Conservation (phyloP, 78 protist species). For the Isochrysis galbana region DNA sequence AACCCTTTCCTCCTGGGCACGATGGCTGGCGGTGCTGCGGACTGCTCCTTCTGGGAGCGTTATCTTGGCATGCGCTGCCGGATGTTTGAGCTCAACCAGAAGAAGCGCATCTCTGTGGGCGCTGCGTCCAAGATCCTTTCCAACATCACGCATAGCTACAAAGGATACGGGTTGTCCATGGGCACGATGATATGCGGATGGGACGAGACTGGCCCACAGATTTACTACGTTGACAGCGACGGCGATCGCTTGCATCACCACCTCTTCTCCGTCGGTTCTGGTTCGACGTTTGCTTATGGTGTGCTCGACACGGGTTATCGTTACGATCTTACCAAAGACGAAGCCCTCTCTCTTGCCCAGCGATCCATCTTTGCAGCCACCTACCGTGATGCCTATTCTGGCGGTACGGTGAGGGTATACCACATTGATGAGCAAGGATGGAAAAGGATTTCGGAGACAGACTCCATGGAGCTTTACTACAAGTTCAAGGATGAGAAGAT, state of each 20-base stretch:
- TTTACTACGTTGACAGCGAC: not conserved
- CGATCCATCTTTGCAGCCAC: slow-evolving; percentile 98
- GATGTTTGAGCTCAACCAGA: slow-evolving; percentile 56
- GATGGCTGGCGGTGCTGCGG: slow-evolving; percentile 99
- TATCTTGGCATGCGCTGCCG: slow-evolving; percentile 91
- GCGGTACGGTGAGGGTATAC: slow-evolving; percentile 90
- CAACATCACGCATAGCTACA: slow-evolving; percentile 92
- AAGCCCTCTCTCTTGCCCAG: slow-evolving; percentile 93
- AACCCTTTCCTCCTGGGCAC: slow-evolving; percentile 97
- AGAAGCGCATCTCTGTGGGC: slow-evolving; percentile 94
- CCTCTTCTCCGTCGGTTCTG: slow-evolving; percentile 97
- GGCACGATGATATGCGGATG: slow-evolving; percentile 99
- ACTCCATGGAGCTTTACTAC: not conserved
- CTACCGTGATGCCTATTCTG: slow-evolving; percentile 95
- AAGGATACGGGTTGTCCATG: slow-evolving; percentile 94
- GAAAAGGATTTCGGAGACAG: not conserved
- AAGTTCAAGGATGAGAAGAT: not conserved
- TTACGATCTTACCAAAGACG: slow-evolving; percentile 48
- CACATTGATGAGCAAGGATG: slow-evolving; percentile 75
- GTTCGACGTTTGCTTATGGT: slow-evolving; percentile 99
- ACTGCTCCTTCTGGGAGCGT: slow-evolving; percentile 98
- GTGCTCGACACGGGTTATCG: slow-evolving; percentile 96
- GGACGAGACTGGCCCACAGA: slow-evolving; percentile 74
- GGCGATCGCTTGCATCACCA: slow-evolving; percentile 66
- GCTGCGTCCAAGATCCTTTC: slow-evolving; percentile 98